Percentiles rank a stretch among this genome's conserved stretches.
Evolutionary conservation across 495 filamentous ascomycete genomes (phyloP).

Genomic region (Xylaria sp.): DNA sequence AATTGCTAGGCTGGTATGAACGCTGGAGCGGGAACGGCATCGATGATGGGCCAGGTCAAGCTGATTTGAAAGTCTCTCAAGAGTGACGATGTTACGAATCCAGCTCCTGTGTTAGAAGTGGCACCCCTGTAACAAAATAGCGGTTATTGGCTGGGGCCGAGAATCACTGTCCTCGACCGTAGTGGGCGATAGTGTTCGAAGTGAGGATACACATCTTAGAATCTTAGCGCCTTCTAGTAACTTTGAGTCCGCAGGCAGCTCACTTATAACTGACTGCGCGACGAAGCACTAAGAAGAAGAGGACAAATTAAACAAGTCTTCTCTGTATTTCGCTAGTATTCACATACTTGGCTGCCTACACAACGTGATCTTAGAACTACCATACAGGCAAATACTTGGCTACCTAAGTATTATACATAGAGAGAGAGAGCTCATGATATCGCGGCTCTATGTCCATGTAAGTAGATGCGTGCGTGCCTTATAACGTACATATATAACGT

Average conservation of each 20-base stretch:
- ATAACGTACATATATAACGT: too few relatives aligned
- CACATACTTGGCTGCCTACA: neutral
- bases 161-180: neutral
- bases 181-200: neutral
- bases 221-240: neutral
- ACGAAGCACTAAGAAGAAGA: too few relatives aligned
- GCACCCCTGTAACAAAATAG: neutral
- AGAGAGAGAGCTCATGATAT: neutral
- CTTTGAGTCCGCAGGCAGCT: neutral
- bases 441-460: too few relatives aligned
- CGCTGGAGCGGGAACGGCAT: neutral
- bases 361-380: neutral
- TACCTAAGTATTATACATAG: too few relatives aligned
- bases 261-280: neutral
- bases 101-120: neutral
- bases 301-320: constrained; percentile 15
- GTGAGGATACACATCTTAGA: neutral
- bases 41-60: neutral
- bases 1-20: neutral
- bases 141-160: neutral
- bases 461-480: neutral
- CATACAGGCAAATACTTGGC: neutral
- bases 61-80: neutral
- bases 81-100: neutral
- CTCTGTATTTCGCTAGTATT: neutral